Percentiles rank a stretch among this genome's conserved stretches.
phyloP scores from a whole-genome alignment of 1,284 basidiomycete species.

The Austroboletus novae-zelandiae region DNA sequence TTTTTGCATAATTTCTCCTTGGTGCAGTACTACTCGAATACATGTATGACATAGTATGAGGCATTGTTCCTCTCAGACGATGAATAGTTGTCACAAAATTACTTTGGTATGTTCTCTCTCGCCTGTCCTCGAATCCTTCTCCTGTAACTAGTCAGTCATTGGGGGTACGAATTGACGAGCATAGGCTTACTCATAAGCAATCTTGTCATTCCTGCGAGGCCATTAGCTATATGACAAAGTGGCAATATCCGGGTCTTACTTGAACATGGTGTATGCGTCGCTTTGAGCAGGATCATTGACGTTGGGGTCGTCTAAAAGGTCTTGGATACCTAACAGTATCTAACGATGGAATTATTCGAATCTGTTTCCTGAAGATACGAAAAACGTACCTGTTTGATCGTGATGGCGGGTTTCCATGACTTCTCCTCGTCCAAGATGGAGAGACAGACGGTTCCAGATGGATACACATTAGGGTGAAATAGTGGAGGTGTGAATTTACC shows the following conservation, averaged over 20 bases:
- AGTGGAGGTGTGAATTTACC: constrained; percentile 96
- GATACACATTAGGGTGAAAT: constrained; percentile 99
- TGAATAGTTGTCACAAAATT: constrained; percentile 20
- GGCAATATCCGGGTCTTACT: constrained; percentile 52
- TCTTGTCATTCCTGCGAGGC: constrained; percentile 75
- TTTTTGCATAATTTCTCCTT: constrained; percentile 1
- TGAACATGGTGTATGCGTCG: constrained; percentile 97
- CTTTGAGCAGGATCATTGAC: constrained; percentile 95
- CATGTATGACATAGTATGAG: constrained; percentile 9
- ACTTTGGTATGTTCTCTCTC: constrained; percentile 82
- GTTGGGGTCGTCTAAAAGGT: constrained; percentile 92
- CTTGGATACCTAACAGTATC: constrained; percentile 96
- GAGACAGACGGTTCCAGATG: constrained; percentile 96
- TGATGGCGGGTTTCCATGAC: constrained; percentile 98
- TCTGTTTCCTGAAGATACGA: not conserved
- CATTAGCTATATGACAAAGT: constrained; percentile 6
- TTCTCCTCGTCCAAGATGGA: constrained; percentile 99
- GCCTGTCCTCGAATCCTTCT: constrained; percentile 80
- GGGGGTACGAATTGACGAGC: not conserved
- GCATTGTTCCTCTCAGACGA: not conserved
- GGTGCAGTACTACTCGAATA: constrained; percentile 12
- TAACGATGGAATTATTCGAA: constrained; percentile 32
- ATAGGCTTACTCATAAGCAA: constrained; percentile 77
- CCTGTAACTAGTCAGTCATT: constrained; percentile 38
- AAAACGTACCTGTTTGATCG: constrained; percentile 87